phyloP scores from a whole-genome alignment of 805 yeast species.

The Metschnikowia bowlesiae region DNA sequence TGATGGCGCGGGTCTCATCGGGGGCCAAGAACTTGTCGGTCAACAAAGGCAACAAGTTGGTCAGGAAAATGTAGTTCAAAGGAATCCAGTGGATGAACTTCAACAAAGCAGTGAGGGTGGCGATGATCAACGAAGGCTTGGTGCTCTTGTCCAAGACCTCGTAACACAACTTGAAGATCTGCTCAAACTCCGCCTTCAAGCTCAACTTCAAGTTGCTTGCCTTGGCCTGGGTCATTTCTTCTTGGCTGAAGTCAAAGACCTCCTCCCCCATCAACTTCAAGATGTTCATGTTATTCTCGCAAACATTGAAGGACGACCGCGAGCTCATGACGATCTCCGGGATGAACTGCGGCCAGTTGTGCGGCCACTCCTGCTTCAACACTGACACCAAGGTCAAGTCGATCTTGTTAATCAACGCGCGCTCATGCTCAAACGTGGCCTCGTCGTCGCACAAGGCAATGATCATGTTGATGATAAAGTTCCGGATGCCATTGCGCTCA shows the following conservation, averaged over 20 bases:
- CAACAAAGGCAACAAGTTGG: constrained; percentile 68
- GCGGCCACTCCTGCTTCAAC: constrained; percentile 98
- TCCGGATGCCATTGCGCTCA: constrained; percentile 89
- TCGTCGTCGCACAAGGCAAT: constrained; percentile 87
- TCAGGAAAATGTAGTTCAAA: constrained; percentile 80
- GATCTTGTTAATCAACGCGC: constrained; percentile 84
- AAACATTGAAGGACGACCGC: constrained; percentile 81
- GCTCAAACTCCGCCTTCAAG: constrained; percentile 87
- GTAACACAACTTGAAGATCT: constrained; percentile 87
- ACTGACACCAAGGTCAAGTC: constrained; percentile 92
- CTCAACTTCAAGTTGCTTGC: constrained; percentile 75
- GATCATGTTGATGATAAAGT: constrained; percentile 91
- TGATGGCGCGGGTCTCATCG: constrained; percentile 72
- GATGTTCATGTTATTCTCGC: constrained; percentile 96
- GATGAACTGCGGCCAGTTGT: constrained; percentile 94
- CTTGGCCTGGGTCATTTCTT: constrained; percentile 95
- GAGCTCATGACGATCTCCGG: constrained; percentile 88
- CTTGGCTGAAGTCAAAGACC: constrained; percentile 92
- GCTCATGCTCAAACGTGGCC: constrained; percentile 60
- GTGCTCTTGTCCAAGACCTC: constrained; percentile 87
- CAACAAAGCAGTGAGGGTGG: constrained; percentile 77
- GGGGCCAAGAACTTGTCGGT: constrained; percentile 74
- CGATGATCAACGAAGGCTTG: constrained; percentile 75
- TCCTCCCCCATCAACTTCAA: constrained; percentile 88
- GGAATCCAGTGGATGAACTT: constrained; percentile 96